Evolutionary conservation across 495 filamentous ascomycete genomes (phyloP).

Genomic region (Rostrohypoxylon terebratum): DNA sequence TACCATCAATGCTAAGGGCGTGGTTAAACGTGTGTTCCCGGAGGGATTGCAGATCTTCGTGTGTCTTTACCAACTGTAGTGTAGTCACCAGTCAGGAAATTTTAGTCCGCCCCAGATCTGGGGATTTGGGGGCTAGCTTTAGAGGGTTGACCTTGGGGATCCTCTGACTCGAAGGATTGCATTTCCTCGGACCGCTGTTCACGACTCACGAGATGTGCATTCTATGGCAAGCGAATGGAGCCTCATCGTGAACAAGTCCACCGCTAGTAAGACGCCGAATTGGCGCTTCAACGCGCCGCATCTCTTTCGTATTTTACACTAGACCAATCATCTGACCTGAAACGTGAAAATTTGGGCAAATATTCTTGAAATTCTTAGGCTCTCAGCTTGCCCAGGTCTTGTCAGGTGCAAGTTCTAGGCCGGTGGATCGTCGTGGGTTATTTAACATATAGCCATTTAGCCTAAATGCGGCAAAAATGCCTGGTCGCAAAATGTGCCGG

Average conservation of each 20-base stretch:
- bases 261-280: constrained; percentile 21
- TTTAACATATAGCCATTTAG: constrained; percentile 33
- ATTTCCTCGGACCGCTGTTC: constrained; percentile 32
- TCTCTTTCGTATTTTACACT: constrained; percentile 9
- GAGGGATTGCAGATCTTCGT: constrained; percentile 15
- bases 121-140: constrained; percentile 30
- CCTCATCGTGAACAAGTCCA: constrained; percentile 6
- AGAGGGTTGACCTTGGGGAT: constrained; percentile 22
- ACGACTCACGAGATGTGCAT: constrained; percentile 18
- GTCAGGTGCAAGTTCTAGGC: constrained; percentile 33
- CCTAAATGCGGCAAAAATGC: constrained; percentile 45
- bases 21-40: not conserved
- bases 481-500: constrained; percentile 31
- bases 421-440: constrained; percentile 30
- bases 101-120: constrained; percentile 38
- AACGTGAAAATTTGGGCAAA: constrained; percentile 16
- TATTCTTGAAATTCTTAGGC: constrained; percentile 28
- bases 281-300: constrained; percentile 23
- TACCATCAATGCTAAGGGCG: constrained; percentile 10
- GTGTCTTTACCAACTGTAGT: constrained; percentile 27
- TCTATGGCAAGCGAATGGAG: not conserved
- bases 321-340: constrained; percentile 32
- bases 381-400: constrained; percentile 20
- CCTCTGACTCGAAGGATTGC: constrained; percentile 27
- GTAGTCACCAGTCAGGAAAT: not conserved